Percentiles rank a stretch among this genome's conserved stretches.
Evolutionary conservation across 2,329 filamentous ascomycete species (phyloP).

Genomic region (Curvularia spicifera): DNA sequence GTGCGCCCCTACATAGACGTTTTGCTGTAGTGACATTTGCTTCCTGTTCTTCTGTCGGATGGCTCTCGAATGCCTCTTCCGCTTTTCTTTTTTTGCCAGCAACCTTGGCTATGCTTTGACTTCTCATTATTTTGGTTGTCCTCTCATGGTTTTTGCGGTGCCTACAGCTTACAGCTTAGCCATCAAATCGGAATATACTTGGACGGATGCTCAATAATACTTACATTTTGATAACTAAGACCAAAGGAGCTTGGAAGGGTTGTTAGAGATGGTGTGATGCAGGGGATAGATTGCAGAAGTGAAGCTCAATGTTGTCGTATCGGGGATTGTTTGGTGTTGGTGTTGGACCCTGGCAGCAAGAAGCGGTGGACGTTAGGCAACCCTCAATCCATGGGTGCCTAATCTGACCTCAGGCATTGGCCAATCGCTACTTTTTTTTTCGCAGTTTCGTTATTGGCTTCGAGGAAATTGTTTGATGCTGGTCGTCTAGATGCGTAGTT

Average conservation of each 20-base stretch:
- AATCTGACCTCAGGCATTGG: constrained; percentile 1
- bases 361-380: background rate
- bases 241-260: background rate
- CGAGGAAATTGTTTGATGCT: no score
- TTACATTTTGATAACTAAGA: constrained; percentile 5
- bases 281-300: constrained; percentile 15
- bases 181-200: background rate
- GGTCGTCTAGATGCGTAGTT: no score
- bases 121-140: background rate
- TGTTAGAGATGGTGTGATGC: constrained; percentile 2
- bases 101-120: background rate
- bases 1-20: background rate
- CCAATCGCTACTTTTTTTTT: no score
- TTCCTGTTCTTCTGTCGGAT: constrained; percentile 17
- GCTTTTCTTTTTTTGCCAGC: constrained; percentile 8
- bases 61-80: background rate
- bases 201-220: background rate
- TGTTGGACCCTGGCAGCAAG: background rate
- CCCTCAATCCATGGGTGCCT: constrained; percentile 8
- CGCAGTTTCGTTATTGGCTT: no score
- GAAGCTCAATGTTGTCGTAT: constrained; percentile 10
- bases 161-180: constrained; percentile 17
- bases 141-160: constrained; percentile 3
- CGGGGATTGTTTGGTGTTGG: background rate
- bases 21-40: background rate